Evolutionary conservation across 768 basidiomycete genomes (phyloP).

Genomic region (Mrakia hoshinonis): DNA sequence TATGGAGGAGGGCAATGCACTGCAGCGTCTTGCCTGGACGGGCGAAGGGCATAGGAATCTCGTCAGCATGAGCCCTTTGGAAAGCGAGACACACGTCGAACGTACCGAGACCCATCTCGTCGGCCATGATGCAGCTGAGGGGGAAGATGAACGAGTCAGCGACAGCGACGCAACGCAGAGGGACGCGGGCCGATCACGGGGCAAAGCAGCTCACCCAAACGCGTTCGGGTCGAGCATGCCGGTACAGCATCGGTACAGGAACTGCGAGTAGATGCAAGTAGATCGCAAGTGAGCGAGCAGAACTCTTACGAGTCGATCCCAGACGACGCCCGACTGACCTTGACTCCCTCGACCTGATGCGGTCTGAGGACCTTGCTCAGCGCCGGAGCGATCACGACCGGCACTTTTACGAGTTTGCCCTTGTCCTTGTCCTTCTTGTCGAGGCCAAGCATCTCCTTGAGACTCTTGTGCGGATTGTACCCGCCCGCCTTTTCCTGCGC

Average conservation of each 20-base stretch:
- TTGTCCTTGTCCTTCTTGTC: constrained; percentile 48
- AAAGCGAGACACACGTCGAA: constrained; percentile 8
- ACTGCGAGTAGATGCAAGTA: constrained; percentile 48
- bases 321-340: constrained; percentile 59
- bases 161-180: constrained; percentile 51
- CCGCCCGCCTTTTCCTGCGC: constrained; percentile 54
- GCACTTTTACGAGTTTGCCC: constrained; percentile 61
- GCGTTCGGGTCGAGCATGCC: constrained; percentile 87
- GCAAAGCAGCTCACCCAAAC: constrained; percentile 40
- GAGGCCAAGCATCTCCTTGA: constrained; percentile 68
- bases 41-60: not conserved
- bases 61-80: not conserved
- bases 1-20: constrained; percentile 93
- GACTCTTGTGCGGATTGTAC: constrained; percentile 85
- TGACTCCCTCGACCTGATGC: constrained; percentile 97
- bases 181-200: constrained; percentile 49
- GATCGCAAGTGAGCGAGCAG: not conserved
- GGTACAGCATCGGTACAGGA: constrained; percentile 88
- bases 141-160: constrained; percentile 32
- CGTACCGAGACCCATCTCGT: constrained; percentile 88
- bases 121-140: constrained; percentile 93
- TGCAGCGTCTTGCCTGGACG: constrained; percentile 71
- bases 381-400: constrained; percentile 90
- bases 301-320: too few species aligned
- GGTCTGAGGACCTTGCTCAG: constrained; percentile 81